Base-by-base conservation (phyloP, 73 alveolate genomes). In the Stentor roeselii region DNA sequence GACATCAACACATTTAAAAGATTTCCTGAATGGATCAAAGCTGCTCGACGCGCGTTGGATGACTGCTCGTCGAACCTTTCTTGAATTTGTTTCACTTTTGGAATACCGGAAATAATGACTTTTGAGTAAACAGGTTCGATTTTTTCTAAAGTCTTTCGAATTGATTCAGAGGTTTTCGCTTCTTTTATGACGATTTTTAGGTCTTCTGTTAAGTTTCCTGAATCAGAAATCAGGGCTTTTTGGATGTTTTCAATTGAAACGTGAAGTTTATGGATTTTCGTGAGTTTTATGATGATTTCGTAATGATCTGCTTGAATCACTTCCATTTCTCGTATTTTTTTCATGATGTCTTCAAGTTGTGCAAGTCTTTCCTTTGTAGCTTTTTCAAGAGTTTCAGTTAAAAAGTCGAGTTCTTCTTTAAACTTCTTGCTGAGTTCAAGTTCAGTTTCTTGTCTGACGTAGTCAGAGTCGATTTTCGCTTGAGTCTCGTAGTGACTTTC, bases 261-360 rank as follows among this genome's bases (percentile, higher is more conserved):
- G 34, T 67, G 80, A n/a, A 67, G 42, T 11, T 67, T 32, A 11
- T 67, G 80, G 80, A 67, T 67, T 67, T 67, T n/a, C 27, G 27
- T 67, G 2, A 67, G 80, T 2, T 34, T 67, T 67, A 34, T 1
- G n/a, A 67, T n/a, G 37, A 32, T 0, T 1, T 32, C 34, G 37
- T 67, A 67, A 2, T 67, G 37, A 21, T 67, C 0, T 1, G 21
- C 37, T 2, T 67, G 80, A 32, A 67, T 67, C 37, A 1, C 41
- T 67, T 67, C 80, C 80, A 67, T 67, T 21, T 67, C 80, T 21
- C 34, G 15, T 0, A 67, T 67, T 67, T 67, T 67, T 0, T 21
- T 40, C 37, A 67, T 21, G 14, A 67, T 67, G 21, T 67, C 80
- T 1, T 67, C 27, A 67, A 67, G 50, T 32, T 67, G 80, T 34